Conservation (phyloP, 2,329 filamentous ascomycete species). For the Diaporthe helianthi region DNA sequence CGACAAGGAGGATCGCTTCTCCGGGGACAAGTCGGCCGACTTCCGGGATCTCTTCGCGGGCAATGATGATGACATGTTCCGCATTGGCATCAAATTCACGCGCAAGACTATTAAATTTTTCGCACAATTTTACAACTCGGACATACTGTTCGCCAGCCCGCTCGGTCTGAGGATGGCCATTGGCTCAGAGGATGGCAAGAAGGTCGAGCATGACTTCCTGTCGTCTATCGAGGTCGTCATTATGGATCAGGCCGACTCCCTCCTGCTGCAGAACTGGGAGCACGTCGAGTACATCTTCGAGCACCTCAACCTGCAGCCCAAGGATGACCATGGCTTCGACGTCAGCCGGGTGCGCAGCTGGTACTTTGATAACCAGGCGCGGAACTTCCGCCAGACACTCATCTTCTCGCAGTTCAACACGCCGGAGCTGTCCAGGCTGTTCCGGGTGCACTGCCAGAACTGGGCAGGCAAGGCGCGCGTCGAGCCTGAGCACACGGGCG, state of each 20-base stretch:
- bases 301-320: conserved; percentile 89
- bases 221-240: conserved; percentile 92
- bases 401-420: conserved; percentile 84
- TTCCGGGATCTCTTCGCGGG: conserved; percentile 90
- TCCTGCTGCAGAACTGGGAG: conserved; percentile 99
- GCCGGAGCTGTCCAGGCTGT: conserved; percentile 83
- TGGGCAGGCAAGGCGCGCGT: conserved; percentile 80
- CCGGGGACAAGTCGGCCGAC: conserved; percentile 79
- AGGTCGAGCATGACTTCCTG: conserved; percentile 85
- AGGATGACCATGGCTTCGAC: conserved; percentile 89
- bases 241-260: conserved; percentile 89
- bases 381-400: conserved; percentile 84
- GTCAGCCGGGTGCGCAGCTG: conserved; percentile 88
- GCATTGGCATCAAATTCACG: conserved; percentile 95
- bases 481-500: conserved; percentile 71
- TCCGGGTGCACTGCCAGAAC: conserved; percentile 79
- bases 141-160: conserved; percentile 91
- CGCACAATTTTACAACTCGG: conserved; percentile 93
- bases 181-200: conserved; percentile 71
- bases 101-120: conserved; percentile 96
- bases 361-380: conserved; percentile 90
- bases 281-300: conserved; percentile 92
- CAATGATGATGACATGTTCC: conserved; percentile 97
- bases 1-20: conserved; percentile 71
- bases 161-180: conserved; percentile 90